phyloP scores from a whole-genome alignment of 345 rosid species.

The Geranium brycei region DNA sequence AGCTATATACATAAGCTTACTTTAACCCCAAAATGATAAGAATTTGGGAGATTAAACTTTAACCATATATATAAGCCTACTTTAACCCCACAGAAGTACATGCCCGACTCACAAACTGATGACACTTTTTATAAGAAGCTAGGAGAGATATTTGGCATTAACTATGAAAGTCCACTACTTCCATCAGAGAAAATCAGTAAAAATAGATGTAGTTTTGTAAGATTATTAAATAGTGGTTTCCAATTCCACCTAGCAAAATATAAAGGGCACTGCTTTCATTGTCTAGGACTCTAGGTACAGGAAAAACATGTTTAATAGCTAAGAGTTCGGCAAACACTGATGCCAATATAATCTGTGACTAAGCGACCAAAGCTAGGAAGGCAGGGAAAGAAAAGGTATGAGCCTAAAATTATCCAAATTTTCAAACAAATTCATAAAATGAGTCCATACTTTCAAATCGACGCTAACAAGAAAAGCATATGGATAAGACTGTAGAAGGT shows the following conservation, averaged over 20 bases:
- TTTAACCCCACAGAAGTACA: background rate
- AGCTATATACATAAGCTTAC: too few species aligned
- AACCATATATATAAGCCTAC: too few species aligned
- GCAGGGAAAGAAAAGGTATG: background rate
- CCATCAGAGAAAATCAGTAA: too few species aligned
- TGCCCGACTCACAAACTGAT: background rate
- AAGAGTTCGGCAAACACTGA: background rate
- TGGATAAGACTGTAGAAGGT: background rate
- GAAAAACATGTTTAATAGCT: too few species aligned
- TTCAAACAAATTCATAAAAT: background rate
- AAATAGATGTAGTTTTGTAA: background rate
- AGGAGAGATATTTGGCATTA: background rate
- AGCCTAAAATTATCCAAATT: background rate
- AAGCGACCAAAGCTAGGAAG: background rate
- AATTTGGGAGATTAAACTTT: background rate
- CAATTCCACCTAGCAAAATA: background rate
- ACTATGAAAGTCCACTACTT: background rate
- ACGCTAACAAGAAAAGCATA: background rate
- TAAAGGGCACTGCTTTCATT: background rate
- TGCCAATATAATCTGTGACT: background rate
- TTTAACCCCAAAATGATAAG: background rate
- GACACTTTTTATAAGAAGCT: background rate
- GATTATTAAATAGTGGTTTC: background rate
- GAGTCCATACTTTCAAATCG: background rate
- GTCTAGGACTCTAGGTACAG: background rate